These are phyloP conservation scores for Penicillium ochrochloron DNA, from an alignment of 495 filamentous ascomycete genomes.

Conservation along the genomic window DNA sequence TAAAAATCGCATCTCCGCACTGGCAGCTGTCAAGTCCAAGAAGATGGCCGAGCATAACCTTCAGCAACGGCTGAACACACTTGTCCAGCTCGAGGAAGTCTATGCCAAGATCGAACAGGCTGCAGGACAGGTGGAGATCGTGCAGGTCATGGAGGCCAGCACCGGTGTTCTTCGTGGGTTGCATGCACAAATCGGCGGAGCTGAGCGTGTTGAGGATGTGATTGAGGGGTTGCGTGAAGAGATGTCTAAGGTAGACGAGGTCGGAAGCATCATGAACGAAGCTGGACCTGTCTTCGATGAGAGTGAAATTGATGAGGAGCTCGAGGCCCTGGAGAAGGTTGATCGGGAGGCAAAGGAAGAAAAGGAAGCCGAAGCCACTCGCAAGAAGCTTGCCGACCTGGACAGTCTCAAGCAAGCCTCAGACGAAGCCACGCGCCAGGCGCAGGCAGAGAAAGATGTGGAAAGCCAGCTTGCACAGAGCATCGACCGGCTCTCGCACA, in stretches of 20 bases:
- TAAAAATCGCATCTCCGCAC: constrained; percentile 74
- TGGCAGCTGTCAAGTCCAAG: constrained; percentile 78
- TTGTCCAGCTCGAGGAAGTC: constrained; percentile 82
- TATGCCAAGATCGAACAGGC: constrained; percentile 83
- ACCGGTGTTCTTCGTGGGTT: constrained; percentile 69
- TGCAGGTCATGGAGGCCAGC: constrained; percentile 79
- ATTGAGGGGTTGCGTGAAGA: constrained; percentile 76
- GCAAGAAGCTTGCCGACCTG: constrained; percentile 50
- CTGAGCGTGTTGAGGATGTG: constrained; percentile 74
- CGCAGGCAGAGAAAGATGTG: constrained; percentile 29
- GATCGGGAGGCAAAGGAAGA: constrained; percentile 63
- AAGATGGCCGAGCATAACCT: constrained; percentile 78
- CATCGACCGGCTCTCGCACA: constrained; percentile 45
- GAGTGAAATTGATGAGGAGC: constrained; percentile 84
- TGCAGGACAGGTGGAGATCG: constrained; percentile 76
- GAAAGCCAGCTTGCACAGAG: constrained; percentile 45
- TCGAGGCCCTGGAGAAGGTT: constrained; percentile 73
- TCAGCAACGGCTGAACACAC: constrained; percentile 65
- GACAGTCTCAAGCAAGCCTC: constrained; percentile 46
- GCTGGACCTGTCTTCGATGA: constrained; percentile 69
- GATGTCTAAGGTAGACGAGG: constrained; percentile 82
- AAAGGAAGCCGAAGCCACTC: constrained; percentile 49
- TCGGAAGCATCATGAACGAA: constrained; percentile 75
- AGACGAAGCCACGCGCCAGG: constrained; percentile 37
- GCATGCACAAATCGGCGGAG: constrained; percentile 77